Evolutionary conservation across 129 eudicot species (phyloP).

Genomic region (Arctium lappa): DNA sequence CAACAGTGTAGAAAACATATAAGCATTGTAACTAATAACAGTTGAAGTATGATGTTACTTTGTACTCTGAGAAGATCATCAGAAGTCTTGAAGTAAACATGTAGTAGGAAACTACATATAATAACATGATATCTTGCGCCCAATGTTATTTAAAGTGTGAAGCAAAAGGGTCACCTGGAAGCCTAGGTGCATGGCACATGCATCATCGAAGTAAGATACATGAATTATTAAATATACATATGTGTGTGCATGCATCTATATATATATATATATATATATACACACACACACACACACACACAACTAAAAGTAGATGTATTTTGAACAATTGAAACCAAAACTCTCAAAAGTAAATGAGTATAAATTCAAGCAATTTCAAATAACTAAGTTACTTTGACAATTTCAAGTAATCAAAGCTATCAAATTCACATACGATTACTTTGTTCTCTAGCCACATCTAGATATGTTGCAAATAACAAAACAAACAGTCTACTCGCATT

Average conservation of each 20-base stretch:
- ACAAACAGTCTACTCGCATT: neutral
- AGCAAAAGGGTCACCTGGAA: neutral
- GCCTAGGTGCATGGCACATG: neutral
- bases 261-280: too few species aligned
- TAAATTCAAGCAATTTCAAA: neutral
- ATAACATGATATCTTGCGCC: neutral
- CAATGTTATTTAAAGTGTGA: neutral
- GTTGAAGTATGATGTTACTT: neutral
- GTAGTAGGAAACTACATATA: neutral
- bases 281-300: too few species aligned
- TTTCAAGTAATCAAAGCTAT: neutral
- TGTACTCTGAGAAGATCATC: neutral
- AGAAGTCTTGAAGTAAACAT: neutral
- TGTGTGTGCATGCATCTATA: too few species aligned
- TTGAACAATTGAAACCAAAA: neutral
- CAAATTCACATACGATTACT: neutral
- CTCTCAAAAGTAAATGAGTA: neutral
- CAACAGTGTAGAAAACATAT: neutral
- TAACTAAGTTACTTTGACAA: neutral
- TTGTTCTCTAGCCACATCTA: neutral
- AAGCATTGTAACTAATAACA: neutral
- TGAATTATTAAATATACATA: too few species aligned
- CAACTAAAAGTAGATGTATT: neutral
- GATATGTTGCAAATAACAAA: neutral
- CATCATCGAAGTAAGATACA: neutral